A percentile compares a stretch with the other conserved stretches of the same genome.
Evolutionary conservation across 2,329 filamentous ascomycete species (phyloP).

Genomic region (Nemania serpens): DNA sequence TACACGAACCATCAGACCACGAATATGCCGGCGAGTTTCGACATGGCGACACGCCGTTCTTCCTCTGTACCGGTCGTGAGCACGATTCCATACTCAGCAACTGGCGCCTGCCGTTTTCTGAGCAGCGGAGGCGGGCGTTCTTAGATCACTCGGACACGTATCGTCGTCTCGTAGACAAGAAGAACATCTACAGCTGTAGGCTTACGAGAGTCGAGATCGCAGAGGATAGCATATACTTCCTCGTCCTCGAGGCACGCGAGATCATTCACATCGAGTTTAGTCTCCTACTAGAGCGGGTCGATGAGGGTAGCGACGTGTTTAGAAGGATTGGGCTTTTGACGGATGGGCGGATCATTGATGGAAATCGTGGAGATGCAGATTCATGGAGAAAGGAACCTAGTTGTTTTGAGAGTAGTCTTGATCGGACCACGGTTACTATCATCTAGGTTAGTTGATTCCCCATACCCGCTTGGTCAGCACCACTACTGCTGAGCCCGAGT

Average conservation of each 20-base stretch:
- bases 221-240: slow-evolving; percentile 8
- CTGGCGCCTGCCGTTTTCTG: slow-evolving; percentile 9
- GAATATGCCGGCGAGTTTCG: background rate
- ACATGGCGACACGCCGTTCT: slow-evolving; percentile 15
- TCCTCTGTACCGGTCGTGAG: background rate
- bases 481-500: too few species aligned
- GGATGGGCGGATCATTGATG: slow-evolving; percentile 19
- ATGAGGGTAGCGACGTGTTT: slow-evolving; percentile 4
- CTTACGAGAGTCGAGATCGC: slow-evolving; percentile 15
- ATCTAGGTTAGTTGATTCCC: background rate
- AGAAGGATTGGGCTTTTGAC: slow-evolving; percentile 16
- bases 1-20: background rate
- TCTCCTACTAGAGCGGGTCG: slow-evolving; percentile 11
- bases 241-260: slow-evolving; percentile 5
- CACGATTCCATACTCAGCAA: background rate
- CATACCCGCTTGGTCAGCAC: too few species aligned
- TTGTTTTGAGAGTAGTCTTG: slow-evolving; percentile 13
- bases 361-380: slow-evolving; percentile 16
- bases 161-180: background rate
- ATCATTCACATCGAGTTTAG: slow-evolving; percentile 17
- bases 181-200: slow-evolving; percentile 11
- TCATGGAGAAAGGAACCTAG: slow-evolving; percentile 24
- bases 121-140: slow-evolving; percentile 10
- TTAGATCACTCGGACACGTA: slow-evolving; percentile 4
- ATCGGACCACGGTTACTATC: background rate